A percentile compares a stretch with the other conserved stretches of the same genome.
Evolutionary conservation across 2,329 filamentous ascomycete species (phyloP).

Genomic region (Monilinia laxa): DNA sequence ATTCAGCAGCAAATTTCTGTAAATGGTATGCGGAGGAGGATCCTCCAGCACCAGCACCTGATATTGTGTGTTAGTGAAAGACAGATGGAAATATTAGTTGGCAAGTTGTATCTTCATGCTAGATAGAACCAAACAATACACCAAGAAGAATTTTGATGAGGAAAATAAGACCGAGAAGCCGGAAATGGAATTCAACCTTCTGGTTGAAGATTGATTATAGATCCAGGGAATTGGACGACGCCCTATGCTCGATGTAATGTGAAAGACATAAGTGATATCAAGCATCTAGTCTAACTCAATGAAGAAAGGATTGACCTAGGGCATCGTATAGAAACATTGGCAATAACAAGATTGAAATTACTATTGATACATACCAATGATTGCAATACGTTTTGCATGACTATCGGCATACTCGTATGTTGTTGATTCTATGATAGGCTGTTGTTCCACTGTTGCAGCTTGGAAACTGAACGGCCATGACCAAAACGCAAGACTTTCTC

Average conservation of each 20-base stretch:
- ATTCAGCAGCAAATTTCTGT: slow-evolving; percentile 63
- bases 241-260: background rate
- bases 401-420: slow-evolving; percentile 29
- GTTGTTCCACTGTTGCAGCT: background rate
- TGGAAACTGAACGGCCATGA: slow-evolving; percentile 37
- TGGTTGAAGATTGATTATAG: background rate
- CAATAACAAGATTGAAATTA: background rate
- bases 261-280: background rate
- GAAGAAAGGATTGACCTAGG: background rate
- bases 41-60: slow-evolving; percentile 86
- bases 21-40: slow-evolving; percentile 85
- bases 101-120: background rate
- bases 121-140: background rate
- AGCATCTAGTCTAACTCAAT: background rate
- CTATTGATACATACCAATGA: slow-evolving; percentile 38
- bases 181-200: background rate
- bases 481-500: slow-evolving; percentile 36
- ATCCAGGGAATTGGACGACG: background rate
- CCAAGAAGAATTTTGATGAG: background rate
- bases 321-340: background rate
- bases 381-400: slow-evolving; percentile 38
- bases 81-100: background rate
- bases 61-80: slow-evolving; percentile 12
- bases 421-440: slow-evolving; percentile 17
- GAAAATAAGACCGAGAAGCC: background rate